A percentile compares a stretch with the other conserved stretches of the same genome.
Evolutionary conservation across 78 protist genomes (phyloP).

Genomic region (Dictyostelium firmibasis): DNA sequence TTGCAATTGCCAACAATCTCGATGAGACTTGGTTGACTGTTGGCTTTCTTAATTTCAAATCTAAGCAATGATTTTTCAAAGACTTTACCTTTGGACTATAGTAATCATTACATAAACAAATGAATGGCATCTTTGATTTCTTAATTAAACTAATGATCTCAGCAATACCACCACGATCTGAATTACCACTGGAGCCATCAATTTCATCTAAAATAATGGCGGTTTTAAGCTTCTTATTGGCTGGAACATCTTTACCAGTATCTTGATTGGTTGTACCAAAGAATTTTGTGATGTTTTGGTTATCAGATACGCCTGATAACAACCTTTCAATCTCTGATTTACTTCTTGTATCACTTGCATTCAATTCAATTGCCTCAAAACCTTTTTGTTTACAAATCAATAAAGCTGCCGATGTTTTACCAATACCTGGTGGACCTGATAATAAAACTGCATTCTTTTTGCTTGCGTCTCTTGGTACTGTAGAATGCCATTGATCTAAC

Average conservation of each 20-base stretch:
- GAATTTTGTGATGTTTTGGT: slow-evolving; percentile 69
- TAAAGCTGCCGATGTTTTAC: slow-evolving; percentile 95
- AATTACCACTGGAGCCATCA: slow-evolving; percentile 95
- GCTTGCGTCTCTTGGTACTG: background rate
- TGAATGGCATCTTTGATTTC: slow-evolving; percentile 91
- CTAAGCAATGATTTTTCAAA: slow-evolving; percentile 86
- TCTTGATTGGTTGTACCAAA: background rate
- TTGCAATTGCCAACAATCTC: slow-evolving; percentile 58
- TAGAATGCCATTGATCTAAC: slow-evolving; percentile 82
- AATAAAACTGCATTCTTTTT: slow-evolving; percentile 81
- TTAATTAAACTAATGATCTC: slow-evolving; percentile 85
- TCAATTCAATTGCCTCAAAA: slow-evolving; percentile 92
- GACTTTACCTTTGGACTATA: slow-evolving; percentile 79
- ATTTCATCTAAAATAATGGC: slow-evolving; percentile 97
- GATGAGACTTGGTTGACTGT: background rate
- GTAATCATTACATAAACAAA: slow-evolving; percentile 98
- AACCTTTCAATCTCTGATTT: slow-evolving; percentile 70
- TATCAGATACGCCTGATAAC: slow-evolving; percentile 34
- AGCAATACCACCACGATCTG: slow-evolving; percentile 97
- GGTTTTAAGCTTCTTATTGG: background rate
- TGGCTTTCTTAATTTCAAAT: slow-evolving; percentile 86
- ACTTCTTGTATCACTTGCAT: slow-evolving; percentile 96
- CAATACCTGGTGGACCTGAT: slow-evolving; percentile 96
- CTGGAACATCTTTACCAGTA: background rate
- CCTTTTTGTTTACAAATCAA: slow-evolving; percentile 76